These are phyloP conservation scores for Streptanthus diversifolius DNA, from an alignment of 345 rosid genomes.

Conservation along the genomic window DNA sequence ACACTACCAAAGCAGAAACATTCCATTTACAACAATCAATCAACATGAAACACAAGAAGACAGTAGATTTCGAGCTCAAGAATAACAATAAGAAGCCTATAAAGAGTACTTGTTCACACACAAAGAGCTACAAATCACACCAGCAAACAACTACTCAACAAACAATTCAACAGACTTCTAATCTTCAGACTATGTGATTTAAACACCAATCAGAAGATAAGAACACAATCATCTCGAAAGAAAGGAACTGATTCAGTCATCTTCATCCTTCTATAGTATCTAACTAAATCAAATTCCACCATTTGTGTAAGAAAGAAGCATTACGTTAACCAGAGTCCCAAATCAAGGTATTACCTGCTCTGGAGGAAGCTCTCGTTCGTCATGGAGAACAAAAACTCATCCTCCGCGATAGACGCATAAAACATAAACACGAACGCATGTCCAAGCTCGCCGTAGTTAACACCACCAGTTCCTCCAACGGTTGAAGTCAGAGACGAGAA, in stretches of 20 bases:
- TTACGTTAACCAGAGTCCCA: background rate
- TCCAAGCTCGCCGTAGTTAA: slow-evolving; percentile 38
- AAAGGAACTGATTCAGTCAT: background rate
- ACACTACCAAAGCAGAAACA: background rate
- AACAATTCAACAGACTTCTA: background rate
- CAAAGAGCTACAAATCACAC: background rate
- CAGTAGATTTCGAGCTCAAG: background rate
- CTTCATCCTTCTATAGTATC: background rate
- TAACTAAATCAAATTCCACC: background rate
- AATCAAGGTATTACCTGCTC: slow-evolving; percentile 54
- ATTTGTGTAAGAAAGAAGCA: background rate
- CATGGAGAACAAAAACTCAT: slow-evolving; percentile 74
- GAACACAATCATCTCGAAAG: background rate
- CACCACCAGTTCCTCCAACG: slow-evolving; percentile 32
- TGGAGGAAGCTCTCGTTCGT: slow-evolving; percentile 64
- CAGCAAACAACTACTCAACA: background rate
- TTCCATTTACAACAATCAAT: background rate
- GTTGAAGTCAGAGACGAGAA: slow-evolving; percentile 43
- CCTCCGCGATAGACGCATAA: slow-evolving; percentile 65
- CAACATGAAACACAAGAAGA: background rate
- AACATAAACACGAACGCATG: slow-evolving; percentile 91
- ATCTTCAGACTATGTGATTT: background rate
- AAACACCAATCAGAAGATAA: background rate
- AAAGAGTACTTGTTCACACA: slow-evolving; percentile 1
- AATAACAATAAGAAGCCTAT: background rate